Evolutionary conservation across 345 rosid species (phyloP).

Genomic region (Pistacia integerrima): DNA sequence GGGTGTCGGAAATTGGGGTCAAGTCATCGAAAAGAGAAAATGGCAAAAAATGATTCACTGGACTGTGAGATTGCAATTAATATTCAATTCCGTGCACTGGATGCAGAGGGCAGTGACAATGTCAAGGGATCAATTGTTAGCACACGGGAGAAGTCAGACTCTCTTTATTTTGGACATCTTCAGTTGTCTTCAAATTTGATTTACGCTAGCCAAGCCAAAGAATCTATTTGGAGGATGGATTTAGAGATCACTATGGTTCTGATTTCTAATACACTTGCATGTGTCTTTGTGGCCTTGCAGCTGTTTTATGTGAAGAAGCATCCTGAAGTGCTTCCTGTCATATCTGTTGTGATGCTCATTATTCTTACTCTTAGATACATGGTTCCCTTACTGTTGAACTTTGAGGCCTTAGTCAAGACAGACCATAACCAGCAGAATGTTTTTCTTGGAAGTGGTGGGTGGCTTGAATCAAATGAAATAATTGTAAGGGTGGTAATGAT

Average conservation of each 20-base stretch:
- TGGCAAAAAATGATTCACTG: constrained; percentile 29
- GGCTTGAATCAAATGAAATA: constrained; percentile 89
- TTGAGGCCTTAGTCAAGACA: constrained; percentile 64
- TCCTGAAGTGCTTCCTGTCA: constrained; percentile 66
- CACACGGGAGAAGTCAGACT: constrained; percentile 55
- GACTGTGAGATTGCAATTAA: constrained; percentile 67
- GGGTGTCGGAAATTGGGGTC: constrained; percentile 58
- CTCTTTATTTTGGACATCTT: constrained; percentile 61
- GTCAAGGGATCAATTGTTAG: constrained; percentile 75
- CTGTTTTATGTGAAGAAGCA: constrained; percentile 74
- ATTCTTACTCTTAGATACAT: constrained; percentile 74
- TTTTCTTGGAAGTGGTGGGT: constrained; percentile 67
- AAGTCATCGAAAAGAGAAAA: constrained; percentile 16
- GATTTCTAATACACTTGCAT: constrained; percentile 69
- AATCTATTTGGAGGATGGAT: constrained; percentile 90
- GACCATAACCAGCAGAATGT: constrained; percentile 49
- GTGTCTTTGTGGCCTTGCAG: constrained; percentile 70
- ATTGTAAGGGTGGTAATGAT: constrained; percentile 74
- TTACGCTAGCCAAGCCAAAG: constrained; percentile 56
- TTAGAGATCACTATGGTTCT: constrained; percentile 79
- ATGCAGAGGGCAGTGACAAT: constrained; percentile 44
- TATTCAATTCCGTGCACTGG: constrained; percentile 58
- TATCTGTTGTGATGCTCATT: constrained; percentile 63
- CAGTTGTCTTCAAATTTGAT: constrained; percentile 61
- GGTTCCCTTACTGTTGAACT: constrained; percentile 78